phyloP scores from a whole-genome alignment of 2,329 filamentous ascomycete genomes.

The Colletotrichum sp. region DNA sequence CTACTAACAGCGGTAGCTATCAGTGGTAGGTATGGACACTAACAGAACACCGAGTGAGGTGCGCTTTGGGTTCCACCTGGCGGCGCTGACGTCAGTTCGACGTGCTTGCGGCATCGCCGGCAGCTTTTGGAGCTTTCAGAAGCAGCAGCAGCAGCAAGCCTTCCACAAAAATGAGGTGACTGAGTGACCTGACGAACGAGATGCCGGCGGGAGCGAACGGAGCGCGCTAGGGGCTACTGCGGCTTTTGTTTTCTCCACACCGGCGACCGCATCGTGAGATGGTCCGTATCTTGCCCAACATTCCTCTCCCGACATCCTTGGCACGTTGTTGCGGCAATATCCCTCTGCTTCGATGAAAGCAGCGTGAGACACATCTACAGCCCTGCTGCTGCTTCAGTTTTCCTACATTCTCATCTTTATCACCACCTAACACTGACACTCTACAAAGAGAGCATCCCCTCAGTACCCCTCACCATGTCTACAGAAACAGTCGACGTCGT shows the following conservation, averaged over 20 bases:
- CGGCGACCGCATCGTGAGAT: not conserved
- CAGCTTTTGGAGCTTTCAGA: not conserved
- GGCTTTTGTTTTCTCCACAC: not conserved
- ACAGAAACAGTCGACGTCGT: slow-evolving; percentile 31
- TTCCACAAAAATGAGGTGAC: not conserved
- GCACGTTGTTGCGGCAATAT: not conserved
- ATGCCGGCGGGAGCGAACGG: not conserved
- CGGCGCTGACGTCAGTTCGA: slow-evolving; percentile 13
- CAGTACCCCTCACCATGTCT: not conserved
- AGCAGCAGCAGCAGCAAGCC: not conserved
- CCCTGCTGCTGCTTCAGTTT: not conserved
- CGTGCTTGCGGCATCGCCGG: not conserved
- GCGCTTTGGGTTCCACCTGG: not conserved
- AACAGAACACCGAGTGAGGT: not conserved
- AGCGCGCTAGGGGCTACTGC: not conserved
- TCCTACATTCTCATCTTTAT: not conserved
- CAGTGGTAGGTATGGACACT: not conserved
- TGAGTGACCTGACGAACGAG: not conserved
- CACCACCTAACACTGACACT: fast-evolving
- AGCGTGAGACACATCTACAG: not conserved
- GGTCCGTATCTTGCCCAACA: not conserved
- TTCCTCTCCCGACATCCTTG: not conserved
- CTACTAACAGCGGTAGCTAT: not conserved
- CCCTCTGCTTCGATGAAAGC: not conserved
- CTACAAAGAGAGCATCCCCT: fast-evolving